A percentile compares a stretch with the other conserved stretches of the same genome.
phyloP scores from a whole-genome alignment of 129 eudicot species.

The Pittosporum tobira region DNA sequence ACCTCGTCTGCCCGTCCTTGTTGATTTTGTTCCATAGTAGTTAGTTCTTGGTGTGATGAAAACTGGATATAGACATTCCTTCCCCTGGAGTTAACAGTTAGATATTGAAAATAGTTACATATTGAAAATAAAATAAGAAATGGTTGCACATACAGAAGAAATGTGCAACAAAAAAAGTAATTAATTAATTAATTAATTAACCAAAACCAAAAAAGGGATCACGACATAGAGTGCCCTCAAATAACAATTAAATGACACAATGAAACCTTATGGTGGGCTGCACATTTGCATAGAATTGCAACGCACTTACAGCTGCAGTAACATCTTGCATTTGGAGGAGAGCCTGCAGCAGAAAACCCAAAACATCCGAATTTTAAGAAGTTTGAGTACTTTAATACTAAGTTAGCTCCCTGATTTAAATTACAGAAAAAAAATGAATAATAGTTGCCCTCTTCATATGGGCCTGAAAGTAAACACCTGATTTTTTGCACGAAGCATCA shows the following conservation, averaged over 20 bases:
- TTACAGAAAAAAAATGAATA: too few species aligned
- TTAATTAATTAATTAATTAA: neutral
- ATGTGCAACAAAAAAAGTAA: neutral
- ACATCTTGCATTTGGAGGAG: conserved; percentile 98
- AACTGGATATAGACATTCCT: conserved; percentile 91
- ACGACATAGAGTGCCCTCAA: neutral
- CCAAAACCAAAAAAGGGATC: neutral
- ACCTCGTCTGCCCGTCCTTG: conserved; percentile 98
- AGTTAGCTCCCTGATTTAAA: neutral
- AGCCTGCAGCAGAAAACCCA: conserved; percentile 43
- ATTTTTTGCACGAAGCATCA: conserved; percentile 97
- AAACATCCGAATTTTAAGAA: neutral
- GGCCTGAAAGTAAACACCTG: conserved; percentile 41
- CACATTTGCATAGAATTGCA: conserved; percentile 73
- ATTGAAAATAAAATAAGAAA: neutral
- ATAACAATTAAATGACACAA: neutral
- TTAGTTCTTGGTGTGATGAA: conserved; percentile 91
- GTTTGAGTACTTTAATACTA: neutral
- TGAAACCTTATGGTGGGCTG: conserved; percentile 88
- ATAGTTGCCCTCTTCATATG: neutral
- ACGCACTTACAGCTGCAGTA: conserved; percentile 77
- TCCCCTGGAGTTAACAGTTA: conserved; percentile 45
- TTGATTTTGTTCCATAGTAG: conserved; percentile 88
- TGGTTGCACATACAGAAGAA: neutral
- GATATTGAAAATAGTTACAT: conserved; percentile 11